Evolutionary conservation across 495 filamentous ascomycete species (phyloP).

Genomic region (Penicillium pulvis): DNA sequence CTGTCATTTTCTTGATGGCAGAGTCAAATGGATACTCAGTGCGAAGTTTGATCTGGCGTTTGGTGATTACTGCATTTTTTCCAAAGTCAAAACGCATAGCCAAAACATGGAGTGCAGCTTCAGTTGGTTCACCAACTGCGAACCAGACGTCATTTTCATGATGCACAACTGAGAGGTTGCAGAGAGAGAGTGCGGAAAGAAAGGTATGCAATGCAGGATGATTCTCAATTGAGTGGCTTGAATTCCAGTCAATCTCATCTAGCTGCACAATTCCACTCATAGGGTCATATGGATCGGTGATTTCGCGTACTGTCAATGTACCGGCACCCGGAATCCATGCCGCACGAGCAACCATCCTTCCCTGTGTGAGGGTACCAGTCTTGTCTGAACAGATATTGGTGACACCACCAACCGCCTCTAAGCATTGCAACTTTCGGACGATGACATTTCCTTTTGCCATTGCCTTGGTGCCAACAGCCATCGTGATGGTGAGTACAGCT

Average conservation of each 20-base stretch:
- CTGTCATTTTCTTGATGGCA: slow-evolving; percentile 81
- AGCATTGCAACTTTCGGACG: slow-evolving; percentile 74
- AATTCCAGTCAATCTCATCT: slow-evolving; percentile 34
- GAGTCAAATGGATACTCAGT: slow-evolving; percentile 83
- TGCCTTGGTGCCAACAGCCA: slow-evolving; percentile 68
- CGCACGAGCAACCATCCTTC: slow-evolving; percentile 74
- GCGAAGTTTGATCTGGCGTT: slow-evolving; percentile 61
- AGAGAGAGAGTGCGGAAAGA: slow-evolving; percentile 70
- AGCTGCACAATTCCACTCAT: slow-evolving; percentile 63
- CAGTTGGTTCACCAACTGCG: slow-evolving; percentile 79
- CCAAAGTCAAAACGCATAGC: slow-evolving; percentile 68
- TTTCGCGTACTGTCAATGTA: slow-evolving; percentile 56
- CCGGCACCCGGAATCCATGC: slow-evolving; percentile 72
- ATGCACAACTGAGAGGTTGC: slow-evolving; percentile 74
- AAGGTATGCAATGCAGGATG: slow-evolving; percentile 58
- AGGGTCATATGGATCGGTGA: slow-evolving; percentile 60
- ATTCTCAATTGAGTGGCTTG: slow-evolving; percentile 21
- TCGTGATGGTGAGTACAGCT: slow-evolving; percentile 73
- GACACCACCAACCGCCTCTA: slow-evolving; percentile 82
- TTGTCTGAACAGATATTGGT: slow-evolving; percentile 91
- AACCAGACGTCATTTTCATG: slow-evolving; percentile 59
- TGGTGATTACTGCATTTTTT: slow-evolving; percentile 54
- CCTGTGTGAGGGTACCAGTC: slow-evolving; percentile 80
- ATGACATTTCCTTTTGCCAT: slow-evolving; percentile 80
- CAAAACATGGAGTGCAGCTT: slow-evolving; percentile 82